Evolutionary conservation across 306 rosid species (phyloP), one percentile per base, ranked within the genome.

Genomic region (Pachyrhizus erosus): DNA sequence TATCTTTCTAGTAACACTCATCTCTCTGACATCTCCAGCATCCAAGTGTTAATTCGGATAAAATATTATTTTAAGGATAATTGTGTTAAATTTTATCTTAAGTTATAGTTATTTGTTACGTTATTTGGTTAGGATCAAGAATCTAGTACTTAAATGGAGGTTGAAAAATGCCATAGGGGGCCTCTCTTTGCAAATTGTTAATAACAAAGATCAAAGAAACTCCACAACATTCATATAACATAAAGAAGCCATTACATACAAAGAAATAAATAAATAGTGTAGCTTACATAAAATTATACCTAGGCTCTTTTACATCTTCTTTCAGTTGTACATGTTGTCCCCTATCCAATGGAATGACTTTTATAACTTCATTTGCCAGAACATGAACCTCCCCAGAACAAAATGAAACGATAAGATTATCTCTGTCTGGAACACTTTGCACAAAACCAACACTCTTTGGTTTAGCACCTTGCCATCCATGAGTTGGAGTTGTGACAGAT

Each of bases 241-340:
- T 64, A 7, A 15, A 14, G 9, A 61, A 64, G 23, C 24, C 70
- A 9, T 33, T 17, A 7, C 42, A 31, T 31, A 64, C 42, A 64
- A 64, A 64, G 24, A 26, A 58, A 9, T 7, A 20, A 23, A 9
- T 7, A 57, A 61, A 61, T 0, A 27, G 39, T 26, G 40, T 15
- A 71, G 65, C 69, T 26, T 33, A 67, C 14, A 69, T 65, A 39
- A 78, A 83, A 82, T 21, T 83, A 82, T 70, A 93, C 98, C 94
- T 96, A 68, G 99, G 98, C 86, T 96, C 99, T 87, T 88, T 89
- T 52, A 96, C 92, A 83, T 91, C 98, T 40, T 82, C 89, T 85
- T 91, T 96, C 60, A 96, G 91, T 83, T 93, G 97, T 54, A 96
- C 99, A 76, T 93, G 99, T 43, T 96, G 99, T 52, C 98, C 99